A percentile compares a stretch with the other conserved stretches of the same genome.
These are phyloP conservation scores for Monotropa hypopitys DNA, from an alignment of 179 eudicot genomes.

Conservation along the genomic window DNA sequence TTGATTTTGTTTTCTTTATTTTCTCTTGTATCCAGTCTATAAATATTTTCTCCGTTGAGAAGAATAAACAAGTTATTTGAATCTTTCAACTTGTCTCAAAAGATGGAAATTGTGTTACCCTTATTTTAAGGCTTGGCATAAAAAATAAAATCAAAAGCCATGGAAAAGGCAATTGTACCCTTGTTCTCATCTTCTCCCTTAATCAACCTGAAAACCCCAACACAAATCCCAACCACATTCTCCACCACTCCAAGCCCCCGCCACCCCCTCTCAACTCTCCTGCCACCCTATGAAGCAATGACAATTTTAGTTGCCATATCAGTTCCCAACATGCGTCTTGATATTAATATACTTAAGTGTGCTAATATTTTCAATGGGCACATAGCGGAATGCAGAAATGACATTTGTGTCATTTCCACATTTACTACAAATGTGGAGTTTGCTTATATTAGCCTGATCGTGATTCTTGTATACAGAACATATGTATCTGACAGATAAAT, in stretches of 20 bases:
- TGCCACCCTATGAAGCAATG: background rate
- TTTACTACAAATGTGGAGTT: too few relatives aligned
- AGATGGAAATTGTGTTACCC: background rate
- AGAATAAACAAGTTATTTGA: too few relatives aligned
- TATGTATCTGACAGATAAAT: background rate
- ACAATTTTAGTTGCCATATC: background rate
- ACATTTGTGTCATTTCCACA: background rate
- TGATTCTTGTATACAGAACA: background rate
- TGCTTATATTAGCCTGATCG: background rate
- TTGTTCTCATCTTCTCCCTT: background rate
- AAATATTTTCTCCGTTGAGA: too few relatives aligned
- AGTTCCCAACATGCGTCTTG: background rate
- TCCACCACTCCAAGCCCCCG: background rate
- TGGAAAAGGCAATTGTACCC: background rate
- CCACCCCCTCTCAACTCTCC: background rate
- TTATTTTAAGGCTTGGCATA: background rate
- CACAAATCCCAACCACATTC: background rate
- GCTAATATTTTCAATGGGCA: background rate
- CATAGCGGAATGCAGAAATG: background rate
- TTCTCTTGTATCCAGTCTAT: too few relatives aligned
- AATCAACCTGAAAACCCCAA: background rate
- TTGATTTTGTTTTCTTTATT: too few relatives aligned
- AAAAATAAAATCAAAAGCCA: background rate
- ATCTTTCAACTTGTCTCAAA: too few relatives aligned
- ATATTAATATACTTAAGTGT: background rate